Percentiles rank a stretch among this genome's conserved stretches.
Evolutionary conservation across 805 yeast genomes (phyloP).

Genomic region (Brettanomyces bruxellensis): DNA sequence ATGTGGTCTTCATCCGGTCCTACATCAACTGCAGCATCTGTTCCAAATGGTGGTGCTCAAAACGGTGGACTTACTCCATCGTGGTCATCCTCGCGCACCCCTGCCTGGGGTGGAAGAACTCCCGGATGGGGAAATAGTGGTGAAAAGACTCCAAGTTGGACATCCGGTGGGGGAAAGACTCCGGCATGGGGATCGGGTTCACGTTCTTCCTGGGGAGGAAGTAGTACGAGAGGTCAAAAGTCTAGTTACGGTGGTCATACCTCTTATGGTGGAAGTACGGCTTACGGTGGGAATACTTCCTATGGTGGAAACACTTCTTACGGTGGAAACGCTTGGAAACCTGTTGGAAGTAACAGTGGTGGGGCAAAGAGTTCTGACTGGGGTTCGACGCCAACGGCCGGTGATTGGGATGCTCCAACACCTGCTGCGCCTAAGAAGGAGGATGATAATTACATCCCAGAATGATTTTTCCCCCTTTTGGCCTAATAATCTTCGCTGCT

Average conservation of each 20-base stretch:
- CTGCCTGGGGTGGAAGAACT: constrained; percentile 25
- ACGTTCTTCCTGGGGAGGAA: constrained; percentile 25
- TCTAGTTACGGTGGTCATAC: constrained; percentile 3
- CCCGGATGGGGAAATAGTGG: constrained; percentile 33
- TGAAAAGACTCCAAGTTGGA: constrained; percentile 31
- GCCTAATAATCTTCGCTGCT: background rate
- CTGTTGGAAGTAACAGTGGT: constrained; percentile 19
- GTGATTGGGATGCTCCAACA: constrained; percentile 40
- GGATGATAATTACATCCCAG: constrained; percentile 18
- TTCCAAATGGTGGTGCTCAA: constrained; percentile 22
- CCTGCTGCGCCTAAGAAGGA: constrained; percentile 24
- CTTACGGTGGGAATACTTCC: constrained; percentile 24
- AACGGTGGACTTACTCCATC: constrained; percentile 41
- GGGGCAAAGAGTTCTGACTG: constrained; percentile 20
- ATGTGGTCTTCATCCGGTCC: constrained; percentile 24
- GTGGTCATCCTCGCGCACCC: constrained; percentile 31
- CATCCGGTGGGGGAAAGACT: constrained; percentile 25
- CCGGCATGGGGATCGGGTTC: constrained; percentile 29
- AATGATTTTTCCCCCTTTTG: background rate
- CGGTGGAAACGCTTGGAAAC: constrained; percentile 8
- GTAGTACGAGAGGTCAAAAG: constrained; percentile 11
- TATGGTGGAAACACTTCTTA: constrained; percentile 4
- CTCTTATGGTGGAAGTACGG: constrained; percentile 6
- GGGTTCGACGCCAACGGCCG: constrained; percentile 37
- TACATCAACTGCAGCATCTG: constrained; percentile 47